Base-by-base conservation (phyloP, 2,329 filamentous ascomycete species). In the Thelonectria rubi region DNA sequence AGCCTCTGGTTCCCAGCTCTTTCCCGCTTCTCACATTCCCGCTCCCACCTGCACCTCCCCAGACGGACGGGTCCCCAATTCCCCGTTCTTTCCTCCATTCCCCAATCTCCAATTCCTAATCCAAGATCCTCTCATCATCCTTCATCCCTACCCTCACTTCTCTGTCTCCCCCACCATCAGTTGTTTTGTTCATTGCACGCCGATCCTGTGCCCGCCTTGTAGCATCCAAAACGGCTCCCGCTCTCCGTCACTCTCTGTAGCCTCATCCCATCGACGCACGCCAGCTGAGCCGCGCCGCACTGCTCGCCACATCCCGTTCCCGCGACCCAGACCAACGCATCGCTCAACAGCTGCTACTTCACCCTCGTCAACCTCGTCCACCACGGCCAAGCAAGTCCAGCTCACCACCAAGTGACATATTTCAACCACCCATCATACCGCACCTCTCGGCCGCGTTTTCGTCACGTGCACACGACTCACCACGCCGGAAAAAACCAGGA, bases 181-280 rank as follows among this genome's bases (percentile, higher is more conserved):
- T 55, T 52, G 30, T 39, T 60, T 26, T 32, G 53, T 42, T 40
- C 53, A 46, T 18, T 30, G 53, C 42, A 20, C 32, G 53, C 43
- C 53, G 43, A 47, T 48, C 53, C 39, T 48, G 21, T 17, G 21
- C 3, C 18, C n/a, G 21, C 45, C 24, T 48, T 47, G 43, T 45
- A 55, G 58, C 58, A 45, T 55, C 32, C 32, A 10, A 54, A 58
- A 58, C 48, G 39, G 21, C 40, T 55, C 45, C 54, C 54, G 34
- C 24, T 26, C 10, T 42, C 54, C 34, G 46, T 40, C 46, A 46
- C 46, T 56, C 45, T 37, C 45, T 57, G 47, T 37, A 57, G 18
- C 54, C 54, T 49, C 34, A 43, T 47, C 26, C 12, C n/a, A 11
- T 34, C 37, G n/a, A 34, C 26, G 20, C 46, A 56, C 34, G 21